phyloP scores from a whole-genome alignment of 495 filamentous ascomycete genomes.

The Arthonia radiata region DNA sequence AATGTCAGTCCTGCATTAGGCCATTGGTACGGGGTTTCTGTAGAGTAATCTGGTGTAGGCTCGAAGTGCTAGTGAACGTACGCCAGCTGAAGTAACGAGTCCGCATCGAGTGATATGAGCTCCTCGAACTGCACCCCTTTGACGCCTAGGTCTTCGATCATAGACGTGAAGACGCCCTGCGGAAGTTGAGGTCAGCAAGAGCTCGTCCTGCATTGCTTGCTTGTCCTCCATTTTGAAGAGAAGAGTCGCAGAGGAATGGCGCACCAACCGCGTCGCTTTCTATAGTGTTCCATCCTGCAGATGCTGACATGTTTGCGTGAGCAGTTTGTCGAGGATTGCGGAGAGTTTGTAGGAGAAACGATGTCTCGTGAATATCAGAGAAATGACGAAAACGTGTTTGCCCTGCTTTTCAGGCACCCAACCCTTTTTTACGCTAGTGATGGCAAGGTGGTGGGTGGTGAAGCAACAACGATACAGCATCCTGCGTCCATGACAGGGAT shows the following conservation, averaged over 20 bases:
- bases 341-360: too few relatives aligned
- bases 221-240: conserved; percentile 1
- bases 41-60: conserved; percentile 1
- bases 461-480: too few relatives aligned
- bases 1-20: too few relatives aligned
- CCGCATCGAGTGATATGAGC: conserved; percentile 67
- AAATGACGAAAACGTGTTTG: too few relatives aligned
- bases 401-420: too few relatives aligned
- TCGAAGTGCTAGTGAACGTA: conserved; percentile 4
- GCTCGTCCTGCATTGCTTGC: not conserved
- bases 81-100: conserved; percentile 46
- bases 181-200: not conserved
- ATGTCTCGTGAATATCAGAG: too few relatives aligned
- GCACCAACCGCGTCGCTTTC: conserved; percentile 74
- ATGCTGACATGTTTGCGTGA: not conserved
- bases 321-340: too few relatives aligned
- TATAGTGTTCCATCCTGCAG: conserved; percentile 50
- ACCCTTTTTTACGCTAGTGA: too few relatives aligned
- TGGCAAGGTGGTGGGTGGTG: too few relatives aligned
- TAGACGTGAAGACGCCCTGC: conserved; percentile 90
- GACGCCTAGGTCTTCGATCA: conserved; percentile 76
- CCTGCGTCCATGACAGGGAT: too few relatives aligned
- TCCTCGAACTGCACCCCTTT: conserved; percentile 94
- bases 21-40: conserved; percentile 37
- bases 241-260: conserved; percentile 3